Evolutionary conservation across 805 yeast species (phyloP).

Genomic region (Nakazawaea peltata): DNA sequence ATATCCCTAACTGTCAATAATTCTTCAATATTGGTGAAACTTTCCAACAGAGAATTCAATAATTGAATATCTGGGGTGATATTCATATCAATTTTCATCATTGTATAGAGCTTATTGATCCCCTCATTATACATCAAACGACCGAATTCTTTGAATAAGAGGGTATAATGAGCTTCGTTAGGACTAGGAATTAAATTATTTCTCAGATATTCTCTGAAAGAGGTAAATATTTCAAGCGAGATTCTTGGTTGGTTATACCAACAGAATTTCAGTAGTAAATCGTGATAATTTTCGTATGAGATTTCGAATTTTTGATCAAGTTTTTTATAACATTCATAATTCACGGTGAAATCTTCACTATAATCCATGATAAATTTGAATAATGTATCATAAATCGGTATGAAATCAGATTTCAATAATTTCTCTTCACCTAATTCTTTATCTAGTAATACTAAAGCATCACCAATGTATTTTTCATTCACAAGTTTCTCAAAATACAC

Average conservation of each 20-base stretch:
- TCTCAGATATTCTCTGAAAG: constrained; percentile 47
- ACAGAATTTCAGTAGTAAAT: constrained; percentile 51
- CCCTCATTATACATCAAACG: constrained; percentile 54
- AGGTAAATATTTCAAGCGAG: constrained; percentile 54
- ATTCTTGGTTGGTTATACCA: constrained; percentile 48
- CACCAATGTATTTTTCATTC: constrained; percentile 26
- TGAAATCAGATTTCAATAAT: constrained; percentile 16
- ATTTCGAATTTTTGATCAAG: constrained; percentile 46
- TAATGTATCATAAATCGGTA: constrained; percentile 33
- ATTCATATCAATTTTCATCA: constrained; percentile 52
- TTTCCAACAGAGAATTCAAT: constrained; percentile 56
- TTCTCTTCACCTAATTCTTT: constrained; percentile 26
- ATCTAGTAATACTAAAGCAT: constrained; percentile 31
- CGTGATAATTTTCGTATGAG: constrained; percentile 52
- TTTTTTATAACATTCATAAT: constrained; percentile 53
- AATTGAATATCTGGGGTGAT: constrained; percentile 48
- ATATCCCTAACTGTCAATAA: constrained; percentile 47
- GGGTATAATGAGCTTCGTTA: constrained; percentile 46
- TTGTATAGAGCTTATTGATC: constrained; percentile 52
- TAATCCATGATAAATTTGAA: constrained; percentile 33
- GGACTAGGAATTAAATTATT: constrained; percentile 40
- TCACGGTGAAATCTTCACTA: constrained; percentile 34
- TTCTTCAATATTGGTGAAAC: constrained; percentile 52
- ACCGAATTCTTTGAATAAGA: constrained; percentile 56
- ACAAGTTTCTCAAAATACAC: constrained; percentile 30